Evolutionary conservation across 2,329 filamentous ascomycete species (phyloP).

Genomic region (Claviceps arundinis): DNA sequence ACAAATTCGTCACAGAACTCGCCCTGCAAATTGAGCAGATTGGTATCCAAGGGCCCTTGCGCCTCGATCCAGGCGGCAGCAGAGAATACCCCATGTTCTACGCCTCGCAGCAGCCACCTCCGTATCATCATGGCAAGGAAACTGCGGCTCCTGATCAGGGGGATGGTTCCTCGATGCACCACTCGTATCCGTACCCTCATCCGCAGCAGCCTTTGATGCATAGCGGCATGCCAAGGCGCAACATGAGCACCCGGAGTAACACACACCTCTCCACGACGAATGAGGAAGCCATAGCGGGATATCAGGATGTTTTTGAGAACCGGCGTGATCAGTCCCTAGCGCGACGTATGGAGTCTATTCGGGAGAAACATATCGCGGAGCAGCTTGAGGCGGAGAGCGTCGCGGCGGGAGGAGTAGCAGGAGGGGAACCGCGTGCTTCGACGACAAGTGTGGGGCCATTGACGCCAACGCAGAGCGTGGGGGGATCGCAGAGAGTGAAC

Average conservation of each 20-base stretch:
- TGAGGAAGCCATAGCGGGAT: constrained; percentile 24
- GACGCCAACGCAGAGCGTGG: neutral
- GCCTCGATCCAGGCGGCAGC: constrained; percentile 51
- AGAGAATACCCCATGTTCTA: constrained; percentile 53
- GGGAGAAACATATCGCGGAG: constrained; percentile 22
- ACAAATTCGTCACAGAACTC: constrained; percentile 86
- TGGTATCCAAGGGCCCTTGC: constrained; percentile 66
- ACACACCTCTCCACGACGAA: constrained; percentile 13
- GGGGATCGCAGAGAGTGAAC: neutral
- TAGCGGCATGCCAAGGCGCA: constrained; percentile 7
- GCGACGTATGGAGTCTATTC: constrained; percentile 24
- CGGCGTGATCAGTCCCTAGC: constrained; percentile 24
- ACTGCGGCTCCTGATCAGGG: no score
- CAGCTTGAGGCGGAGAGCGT: constrained; percentile 13
- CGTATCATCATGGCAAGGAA: neutral
- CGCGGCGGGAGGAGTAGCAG: constrained; percentile 5
- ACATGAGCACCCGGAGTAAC: constrained; percentile 6
- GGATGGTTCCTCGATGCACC: no score
- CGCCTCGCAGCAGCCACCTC: constrained; percentile 22
- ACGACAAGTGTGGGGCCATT: neutral
- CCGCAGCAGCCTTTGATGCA: constrained; percentile 5
- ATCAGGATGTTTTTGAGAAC: constrained; percentile 32
- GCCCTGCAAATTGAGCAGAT: constrained; percentile 76
- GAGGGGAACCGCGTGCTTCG: neutral
- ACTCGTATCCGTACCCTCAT: neutral